phyloP scores from a whole-genome alignment of 2,329 filamentous ascomycete genomes.

The Stagonosporopsis chrysanthemi region DNA sequence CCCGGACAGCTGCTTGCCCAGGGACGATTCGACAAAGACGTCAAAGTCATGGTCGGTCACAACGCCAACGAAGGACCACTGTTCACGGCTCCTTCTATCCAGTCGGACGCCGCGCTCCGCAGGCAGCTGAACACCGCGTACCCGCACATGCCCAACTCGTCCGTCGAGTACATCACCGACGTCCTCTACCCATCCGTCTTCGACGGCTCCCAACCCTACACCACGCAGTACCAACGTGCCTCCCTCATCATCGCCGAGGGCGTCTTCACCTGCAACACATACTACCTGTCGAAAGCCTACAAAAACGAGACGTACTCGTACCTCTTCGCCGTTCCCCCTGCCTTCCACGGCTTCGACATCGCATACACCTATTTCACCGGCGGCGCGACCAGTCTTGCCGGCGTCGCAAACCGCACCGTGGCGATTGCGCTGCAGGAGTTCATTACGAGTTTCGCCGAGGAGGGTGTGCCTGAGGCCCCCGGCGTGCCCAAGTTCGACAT shows the following conservation, averaged over 20 bases:
- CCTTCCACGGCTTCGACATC: slow-evolving; percentile 62
- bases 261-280: slow-evolving; percentile 61
- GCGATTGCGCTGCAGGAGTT: slow-evolving; percentile 57
- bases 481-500: slow-evolving; percentile 55
- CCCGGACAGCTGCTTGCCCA: slow-evolving; percentile 47
- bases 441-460: slow-evolving; percentile 54
- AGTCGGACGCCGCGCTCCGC: slow-evolving; percentile 41
- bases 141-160: slow-evolving; percentile 39
- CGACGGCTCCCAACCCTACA: slow-evolving; percentile 58
- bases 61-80: slow-evolving; percentile 56
- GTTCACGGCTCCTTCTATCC: slow-evolving; percentile 53
- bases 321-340: slow-evolving; percentile 61
- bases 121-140: slow-evolving; percentile 35
- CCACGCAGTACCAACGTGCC: slow-evolving; percentile 53
- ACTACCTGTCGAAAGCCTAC: slow-evolving; percentile 58
- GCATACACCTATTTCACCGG: slow-evolving; percentile 62
- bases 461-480: slow-evolving; percentile 49
- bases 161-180: slow-evolving; percentile 53
- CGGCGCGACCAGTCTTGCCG: slow-evolving; percentile 23
- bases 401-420: slow-evolving; percentile 44
- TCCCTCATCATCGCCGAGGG: slow-evolving; percentile 54
- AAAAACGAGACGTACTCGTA: slow-evolving; percentile 60
- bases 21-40: slow-evolving; percentile 47
- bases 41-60: slow-evolving; percentile 51
- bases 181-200: slow-evolving; percentile 61